Evolutionary conservation across 306 rosid species (phyloP), one percentile per base, ranked within the genome.

Genomic region (Cucurbita pepo): DNA sequence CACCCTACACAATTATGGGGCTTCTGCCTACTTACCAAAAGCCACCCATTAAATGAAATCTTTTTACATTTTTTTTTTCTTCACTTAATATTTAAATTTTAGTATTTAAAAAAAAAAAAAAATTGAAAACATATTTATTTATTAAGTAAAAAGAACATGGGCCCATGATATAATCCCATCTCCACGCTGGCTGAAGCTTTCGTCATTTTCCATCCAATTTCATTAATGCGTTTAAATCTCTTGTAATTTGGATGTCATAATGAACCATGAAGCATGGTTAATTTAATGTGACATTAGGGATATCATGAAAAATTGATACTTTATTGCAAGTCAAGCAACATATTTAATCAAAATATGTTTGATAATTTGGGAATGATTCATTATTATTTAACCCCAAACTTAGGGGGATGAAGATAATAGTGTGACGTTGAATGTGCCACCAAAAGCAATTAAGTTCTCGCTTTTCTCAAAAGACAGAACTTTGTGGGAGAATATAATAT

Each of bases 401-500:
- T 55, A 18, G 25, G 25, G 0, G 2, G 10, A 57, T 25, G 30
- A 57, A 59, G 60, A 36, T 59, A 41, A 37, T 18, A 16, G 13
- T 38, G 69, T 38, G 15, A 40, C 30, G 50, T 62, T 62, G 7
- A 8, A 9, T 40, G 9, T n/a, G 69, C 30, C 50, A 62, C 50
- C 50, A 62, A 62, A 62, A 40, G 21, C 19, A 62, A 41, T 64
- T 18, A 64, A 43, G 16, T 41, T 43, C 5, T 30, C 48, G 30
- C 18, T 40, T 30, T 30, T 63, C 51, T 41, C 15, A 41, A 60
- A 63, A 41, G 36, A n/a, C 70, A n/a, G 30, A 9, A 40, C 36
- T 41, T 63, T 43, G 53, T 43, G 53, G 53, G 71, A 64, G 53
- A 64, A 64, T 41, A 64, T 64, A 64, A 64, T 64, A 64, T 64